These are phyloP conservation scores for sunflower (Helianthus annuus) DNA, from an alignment of 129 eudicot species.

Conservation along the genomic window HanXRQr2.0-SUNRISE NC_035434.2:174279997-174280496, in stretches of 20 bases:
- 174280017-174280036: background rate
- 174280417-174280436: slow-evolving; percentile 75
- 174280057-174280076: background rate
- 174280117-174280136: slow-evolving; percentile 22
- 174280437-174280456: slow-evolving; percentile 42
- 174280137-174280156: slow-evolving; percentile 20
- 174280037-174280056: background rate
- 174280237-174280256: too few relatives aligned
- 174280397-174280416: slow-evolving; percentile 55
- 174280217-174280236: too few relatives aligned
- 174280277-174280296: background rate
- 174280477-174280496: slow-evolving; percentile 43
- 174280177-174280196: background rate
- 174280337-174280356: background rate
- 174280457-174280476: slow-evolving; percentile 34
- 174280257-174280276: too few relatives aligned
- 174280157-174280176: background rate
- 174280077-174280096: slow-evolving; percentile 24
- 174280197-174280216: background rate
- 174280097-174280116: slow-evolving; percentile 11
- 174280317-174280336: slow-evolving; percentile 6
- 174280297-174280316: background rate
- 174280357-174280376: background rate
- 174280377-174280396: slow-evolving; percentile 3
- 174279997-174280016: too few relatives aligned